Percentiles rank a stretch among this genome's conserved stretches.
Evolutionary conservation across 2,329 filamentous ascomycete genomes (phyloP).

Genomic region (Aspergillus sp.): DNA sequence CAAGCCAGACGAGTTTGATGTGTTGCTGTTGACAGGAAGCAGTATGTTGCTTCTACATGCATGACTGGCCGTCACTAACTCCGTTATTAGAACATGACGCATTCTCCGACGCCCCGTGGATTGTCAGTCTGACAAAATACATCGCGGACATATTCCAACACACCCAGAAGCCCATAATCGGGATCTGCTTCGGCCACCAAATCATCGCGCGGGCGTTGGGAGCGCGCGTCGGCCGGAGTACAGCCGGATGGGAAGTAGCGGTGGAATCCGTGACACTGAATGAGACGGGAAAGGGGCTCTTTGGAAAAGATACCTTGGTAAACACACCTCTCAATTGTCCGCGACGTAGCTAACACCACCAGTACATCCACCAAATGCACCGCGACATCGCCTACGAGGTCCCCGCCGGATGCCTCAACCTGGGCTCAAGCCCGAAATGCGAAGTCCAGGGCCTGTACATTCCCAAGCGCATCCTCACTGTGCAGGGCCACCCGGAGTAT

Average conservation of each 20-base stretch:
- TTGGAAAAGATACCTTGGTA: slow-evolving; percentile 30
- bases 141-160: slow-evolving; percentile 26
- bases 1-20: slow-evolving; percentile 22
- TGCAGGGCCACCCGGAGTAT: slow-evolving; percentile 53
- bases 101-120: slow-evolving; percentile 47
- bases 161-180: slow-evolving; percentile 37
- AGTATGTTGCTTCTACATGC: slow-evolving; percentile 19
- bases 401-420: slow-evolving; percentile 40
- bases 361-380: slow-evolving; percentile 49
- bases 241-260: slow-evolving; percentile 48
- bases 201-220: slow-evolving; percentile 47
- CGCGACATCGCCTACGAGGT: slow-evolving; percentile 45
- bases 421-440: slow-evolving; percentile 45
- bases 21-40: slow-evolving; percentile 29
- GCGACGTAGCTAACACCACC: neutral
- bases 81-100: slow-evolving; percentile 34
- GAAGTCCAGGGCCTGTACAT: slow-evolving; percentile 46
- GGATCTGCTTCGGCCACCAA: slow-evolving; percentile 52
- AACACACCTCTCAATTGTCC: neutral
- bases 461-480: slow-evolving; percentile 39
- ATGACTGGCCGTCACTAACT: neutral
- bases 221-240: slow-evolving; percentile 37
- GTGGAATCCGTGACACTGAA: slow-evolving; percentile 44
- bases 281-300: slow-evolving; percentile 41
- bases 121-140: slow-evolving; percentile 44